Conservation (phyloP, 495 filamentous ascomycete genomes). For the Penicillium atrosanguineum region DNA sequence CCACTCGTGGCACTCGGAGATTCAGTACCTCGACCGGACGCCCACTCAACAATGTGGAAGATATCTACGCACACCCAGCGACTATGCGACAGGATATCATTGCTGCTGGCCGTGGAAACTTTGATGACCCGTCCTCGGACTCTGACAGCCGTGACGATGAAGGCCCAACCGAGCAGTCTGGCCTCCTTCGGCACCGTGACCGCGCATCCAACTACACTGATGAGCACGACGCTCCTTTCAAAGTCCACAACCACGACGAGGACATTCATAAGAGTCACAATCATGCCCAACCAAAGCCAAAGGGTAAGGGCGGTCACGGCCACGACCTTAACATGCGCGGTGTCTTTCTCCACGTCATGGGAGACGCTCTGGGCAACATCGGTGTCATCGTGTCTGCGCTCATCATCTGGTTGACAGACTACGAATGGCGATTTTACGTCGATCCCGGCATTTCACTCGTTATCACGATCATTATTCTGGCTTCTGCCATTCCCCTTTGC, state of each 20-base stretch:
- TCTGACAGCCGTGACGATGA: conserved; percentile 51
- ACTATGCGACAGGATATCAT: conserved; percentile 91
- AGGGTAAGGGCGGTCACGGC: conserved; percentile 58
- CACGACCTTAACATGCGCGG: conserved; percentile 99
- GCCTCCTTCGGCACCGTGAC: conserved; percentile 32
- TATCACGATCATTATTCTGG: conserved; percentile 93
- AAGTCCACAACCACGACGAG: conserved; percentile 19
- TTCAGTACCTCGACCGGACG: conserved; percentile 50
- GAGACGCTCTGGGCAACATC: conserved; percentile 94
- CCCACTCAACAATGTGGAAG: conserved; percentile 58
- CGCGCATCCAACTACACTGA: conserved; percentile 41
- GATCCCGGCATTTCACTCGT: conserved; percentile 94
- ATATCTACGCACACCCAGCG: conserved; percentile 84
- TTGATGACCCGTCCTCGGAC: conserved; percentile 52
- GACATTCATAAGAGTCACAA: conserved; percentile 59
- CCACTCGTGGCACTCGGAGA: conserved; percentile 49
- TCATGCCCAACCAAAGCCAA: conserved; percentile 72
- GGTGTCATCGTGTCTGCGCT: conserved; percentile 93
- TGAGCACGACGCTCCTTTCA: conserved; percentile 22
- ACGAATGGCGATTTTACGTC: conserved; percentile 68
- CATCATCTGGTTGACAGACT: conserved; percentile 83
- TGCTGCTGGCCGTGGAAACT: conserved; percentile 59
- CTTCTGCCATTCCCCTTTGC: conserved; percentile 86
- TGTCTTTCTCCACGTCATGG: conserved; percentile 93
- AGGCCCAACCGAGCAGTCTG: conserved; percentile 39